Conservation (phyloP, 1,284 basidiomycete genomes). For the Marasmius oreades region DNA sequence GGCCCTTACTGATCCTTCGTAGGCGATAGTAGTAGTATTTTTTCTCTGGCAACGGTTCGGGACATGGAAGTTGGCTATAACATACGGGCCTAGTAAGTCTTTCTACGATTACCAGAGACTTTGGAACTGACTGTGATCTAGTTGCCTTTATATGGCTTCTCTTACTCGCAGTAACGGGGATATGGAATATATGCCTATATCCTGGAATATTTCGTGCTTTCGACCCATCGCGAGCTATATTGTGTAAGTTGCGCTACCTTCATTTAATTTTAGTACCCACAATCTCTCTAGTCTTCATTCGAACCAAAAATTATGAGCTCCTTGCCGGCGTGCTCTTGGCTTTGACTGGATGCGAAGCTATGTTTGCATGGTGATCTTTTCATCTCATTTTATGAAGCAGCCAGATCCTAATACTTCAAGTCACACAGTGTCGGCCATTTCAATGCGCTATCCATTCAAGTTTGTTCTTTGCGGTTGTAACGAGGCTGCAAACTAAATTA, state of each 20-base stretch:
- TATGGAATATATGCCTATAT: constrained; percentile 50
- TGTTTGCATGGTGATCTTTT: constrained; percentile 56
- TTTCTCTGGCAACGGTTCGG: constrained; percentile 61
- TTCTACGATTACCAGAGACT: neutral
- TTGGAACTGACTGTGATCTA: constrained; percentile 19
- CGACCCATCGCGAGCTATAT: constrained; percentile 61
- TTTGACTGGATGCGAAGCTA: constrained; percentile 64
- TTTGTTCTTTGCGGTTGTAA: constrained; percentile 17
- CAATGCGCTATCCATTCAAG: constrained; percentile 51
- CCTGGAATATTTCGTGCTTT: constrained; percentile 65
- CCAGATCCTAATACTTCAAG: neutral
- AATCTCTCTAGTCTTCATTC: constrained; percentile 51
- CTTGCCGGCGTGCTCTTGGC: constrained; percentile 64
- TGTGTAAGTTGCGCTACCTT: constrained; percentile 39
- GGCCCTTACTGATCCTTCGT: neutral
- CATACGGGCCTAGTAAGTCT: constrained; percentile 51
- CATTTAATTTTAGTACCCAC: neutral
- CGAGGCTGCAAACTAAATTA: neutral
- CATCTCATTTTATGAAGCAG: neutral
- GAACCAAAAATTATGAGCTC: constrained; percentile 57
- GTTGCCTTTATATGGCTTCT: constrained; percentile 59
- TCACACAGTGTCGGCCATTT: constrained; percentile 61
- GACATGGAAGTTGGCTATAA: constrained; percentile 44
- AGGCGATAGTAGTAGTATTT: constrained; percentile 55
- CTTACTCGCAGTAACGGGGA: constrained; percentile 48